Evolutionary conservation across 1,139 yeast genomes (phyloP), one percentile per base, ranked within the genome.

Genomic region (Chernovozyma aurita): DNA sequence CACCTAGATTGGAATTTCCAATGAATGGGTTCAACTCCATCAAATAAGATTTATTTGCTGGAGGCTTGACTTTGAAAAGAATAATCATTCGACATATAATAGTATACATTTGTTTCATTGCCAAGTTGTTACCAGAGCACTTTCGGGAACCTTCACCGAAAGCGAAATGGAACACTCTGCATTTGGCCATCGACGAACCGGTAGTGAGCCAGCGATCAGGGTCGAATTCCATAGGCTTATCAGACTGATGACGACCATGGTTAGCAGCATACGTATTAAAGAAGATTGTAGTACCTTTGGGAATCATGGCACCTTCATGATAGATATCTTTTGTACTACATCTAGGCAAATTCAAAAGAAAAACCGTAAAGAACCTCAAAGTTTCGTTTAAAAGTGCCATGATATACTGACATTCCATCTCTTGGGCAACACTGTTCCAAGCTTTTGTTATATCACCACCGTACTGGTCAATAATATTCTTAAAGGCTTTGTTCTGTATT

Each of bases 231-330:
- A 57, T 56, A 0, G 92, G 85, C 21, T 70, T 50, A n/a, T 50
- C 42, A 43, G 73, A 83, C 11, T 55, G 55, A 2, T 39, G 38
- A 0, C 59, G 55, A 49, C 84, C 92, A 53, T 82, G 85, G 49
- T 84, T 82, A 1, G 83, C 90, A 1, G 83, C 79, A 60, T 70
- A 80, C 1, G 85, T 72, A 49, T 84, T 84, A 82, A 84, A 75
- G 31, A 80, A 61, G 33, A 83, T 47, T 0, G 70, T 64, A 0
- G 88, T 77, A 1, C 75, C 73, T 6, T 56, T 45, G 0, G 90
- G 90, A 9, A 83, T 74, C 1, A 57, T 40, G 0, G 61, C 45
- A 0, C 57, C 55, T 22, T 62, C 52, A 45, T 66, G 72, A 1
- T 43, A 28, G 9, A 83, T 69, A 16, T 63, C 65, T 34, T 63